Conservation (phyloP, 176 grass and related monocot genomes). For the Rhipidocladum racemiflorum region DNA sequence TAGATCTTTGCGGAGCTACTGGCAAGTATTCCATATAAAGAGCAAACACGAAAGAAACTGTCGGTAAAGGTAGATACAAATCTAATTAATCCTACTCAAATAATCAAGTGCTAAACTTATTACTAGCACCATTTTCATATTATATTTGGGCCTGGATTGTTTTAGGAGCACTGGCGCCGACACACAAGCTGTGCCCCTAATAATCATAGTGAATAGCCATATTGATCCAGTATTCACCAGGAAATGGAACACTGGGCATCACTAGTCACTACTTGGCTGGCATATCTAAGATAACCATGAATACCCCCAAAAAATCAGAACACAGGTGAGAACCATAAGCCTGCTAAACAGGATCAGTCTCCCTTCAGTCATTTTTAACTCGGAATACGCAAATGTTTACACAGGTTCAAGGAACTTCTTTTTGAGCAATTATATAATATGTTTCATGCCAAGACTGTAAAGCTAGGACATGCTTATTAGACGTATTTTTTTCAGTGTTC, state of each 20-base stretch:
- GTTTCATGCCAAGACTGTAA: neutral
- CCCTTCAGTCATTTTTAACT: neutral
- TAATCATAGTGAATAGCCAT: neutral
- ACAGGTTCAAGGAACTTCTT: neutral
- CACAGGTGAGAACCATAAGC: neutral
- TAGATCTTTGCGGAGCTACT: neutral
- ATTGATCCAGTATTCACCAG: neutral
- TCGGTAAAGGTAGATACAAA: neutral
- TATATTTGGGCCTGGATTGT: neutral
- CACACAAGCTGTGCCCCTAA: neutral
- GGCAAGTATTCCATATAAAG: neutral
- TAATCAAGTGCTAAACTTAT: neutral
- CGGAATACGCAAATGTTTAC: neutral
- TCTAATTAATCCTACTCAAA: neutral
- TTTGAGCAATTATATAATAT: neutral
- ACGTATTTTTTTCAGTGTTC: too few relatives aligned
- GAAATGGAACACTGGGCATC: neutral
- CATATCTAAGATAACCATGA: neutral
- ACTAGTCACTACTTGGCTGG: neutral
- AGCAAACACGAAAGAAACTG: neutral
- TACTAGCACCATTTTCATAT: neutral
- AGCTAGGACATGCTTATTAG: neutral
- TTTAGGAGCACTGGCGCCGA: neutral
- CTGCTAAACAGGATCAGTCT: conserved; percentile 7
- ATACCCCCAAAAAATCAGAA: neutral